Conservation (phyloP, 257 asterid species). For the Capsicum rhomboideum region DNA sequence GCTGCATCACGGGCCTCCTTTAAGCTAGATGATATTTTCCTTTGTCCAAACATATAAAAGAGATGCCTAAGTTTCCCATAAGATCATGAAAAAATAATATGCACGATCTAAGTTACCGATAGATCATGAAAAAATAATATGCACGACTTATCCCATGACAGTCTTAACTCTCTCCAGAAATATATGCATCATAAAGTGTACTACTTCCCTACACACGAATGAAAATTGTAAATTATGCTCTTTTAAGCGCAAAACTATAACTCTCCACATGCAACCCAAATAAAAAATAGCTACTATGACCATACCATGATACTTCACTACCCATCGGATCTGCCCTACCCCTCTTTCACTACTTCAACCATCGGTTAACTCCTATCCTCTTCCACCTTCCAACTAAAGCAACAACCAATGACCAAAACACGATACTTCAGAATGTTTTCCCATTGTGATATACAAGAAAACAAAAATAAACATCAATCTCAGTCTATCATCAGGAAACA, state of each 20-base stretch:
- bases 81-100: background rate
- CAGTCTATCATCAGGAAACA: background rate
- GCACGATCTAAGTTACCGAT: background rate
- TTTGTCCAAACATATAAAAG: background rate
- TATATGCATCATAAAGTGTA: background rate
- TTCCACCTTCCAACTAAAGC: background rate
- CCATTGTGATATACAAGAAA: background rate
- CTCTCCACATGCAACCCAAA: background rate
- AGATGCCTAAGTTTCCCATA: background rate
- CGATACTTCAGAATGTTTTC: background rate
- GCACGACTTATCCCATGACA: background rate
- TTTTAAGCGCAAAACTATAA: background rate
- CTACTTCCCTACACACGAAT: background rate
- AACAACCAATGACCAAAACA: background rate
- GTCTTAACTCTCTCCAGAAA: background rate
- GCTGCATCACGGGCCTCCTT: background rate
- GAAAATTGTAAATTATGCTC: background rate
- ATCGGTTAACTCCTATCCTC: background rate
- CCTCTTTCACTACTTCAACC: background rate
- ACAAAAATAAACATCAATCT: background rate
- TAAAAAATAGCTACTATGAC: background rate
- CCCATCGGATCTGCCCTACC: no score
- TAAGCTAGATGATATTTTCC: background rate
- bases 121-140: background rate
- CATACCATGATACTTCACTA: background rate